Base-by-base conservation (phyloP, 2,329 filamentous ascomycete species). In the Colletotrichum abscissum region DNA sequence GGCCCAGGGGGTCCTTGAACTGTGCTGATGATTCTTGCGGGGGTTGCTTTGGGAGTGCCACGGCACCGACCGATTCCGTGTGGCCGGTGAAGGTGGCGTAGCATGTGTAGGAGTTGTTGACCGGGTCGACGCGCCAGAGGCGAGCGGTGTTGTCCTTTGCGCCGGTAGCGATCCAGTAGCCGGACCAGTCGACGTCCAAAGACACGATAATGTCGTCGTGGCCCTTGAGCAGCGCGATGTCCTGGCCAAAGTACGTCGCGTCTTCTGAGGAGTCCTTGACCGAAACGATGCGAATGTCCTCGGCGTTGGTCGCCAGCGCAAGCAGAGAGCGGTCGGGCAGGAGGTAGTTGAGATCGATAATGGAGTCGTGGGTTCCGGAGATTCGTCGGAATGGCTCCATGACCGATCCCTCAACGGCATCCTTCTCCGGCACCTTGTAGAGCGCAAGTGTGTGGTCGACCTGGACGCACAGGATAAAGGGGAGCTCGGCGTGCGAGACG, bases 131-230 rank as follows among this genome's bases (percentile, higher is more conserved):
- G 66, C 93, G 89, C 97, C 97, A 99, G 46, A 99, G 84, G 76
- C 94, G 92, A 22, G 96, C 97, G 3, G 94, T 97, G 79, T 98
- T 99, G 81, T 99, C 97, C 84, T 99, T 99, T 26, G 97, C 94
- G 66, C 96, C 97, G 1, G 97, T 98, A 14, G 93, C 96, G 52
- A 99, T 90, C 97, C 97, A 99, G 81, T 97, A 92, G 0, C 97
- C 97, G 11, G 97, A 98, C 95, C 95, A 98, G 83, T 99, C 97
- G 3, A 95, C 92, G 80, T 98, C 95, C 54, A 99, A 86, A 72
- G 95, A 95, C 77, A 99, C 97, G 73, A 99, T 94, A 64, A 99
- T 98, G 77, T 99, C 97, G 63, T 95, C 92, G 77, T 99, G 97
- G 1, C 97, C 97, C 79, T 94, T 94, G 2, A 99, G 87, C 28